phyloP scores from a whole-genome alignment of 2,329 filamentous ascomycete species.

The Exophiala alcalophila region DNA sequence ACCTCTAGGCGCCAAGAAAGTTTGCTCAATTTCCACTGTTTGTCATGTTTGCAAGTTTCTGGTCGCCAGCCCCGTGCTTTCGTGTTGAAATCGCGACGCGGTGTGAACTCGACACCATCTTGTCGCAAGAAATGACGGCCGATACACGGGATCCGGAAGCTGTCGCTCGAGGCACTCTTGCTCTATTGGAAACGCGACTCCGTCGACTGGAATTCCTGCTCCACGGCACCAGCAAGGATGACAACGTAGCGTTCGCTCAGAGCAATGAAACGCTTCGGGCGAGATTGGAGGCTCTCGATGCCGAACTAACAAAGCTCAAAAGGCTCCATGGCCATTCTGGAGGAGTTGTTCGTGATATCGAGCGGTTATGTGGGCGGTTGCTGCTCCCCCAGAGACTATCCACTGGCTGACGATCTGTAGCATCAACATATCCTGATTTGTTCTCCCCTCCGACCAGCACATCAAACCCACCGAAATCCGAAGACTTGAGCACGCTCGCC shows the following conservation, averaged over 20 bases:
- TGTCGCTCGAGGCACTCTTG: slow-evolving; percentile 24
- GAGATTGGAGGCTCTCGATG: slow-evolving; percentile 40
- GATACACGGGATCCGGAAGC: slow-evolving; percentile 17
- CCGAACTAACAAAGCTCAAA: slow-evolving; percentile 38
- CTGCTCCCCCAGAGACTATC: no score
- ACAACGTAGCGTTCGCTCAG: slow-evolving; percentile 37
- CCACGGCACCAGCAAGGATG: slow-evolving; percentile 42
- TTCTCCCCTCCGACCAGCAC: slow-evolving; percentile 15
- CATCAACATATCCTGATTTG: slow-evolving; percentile 18
- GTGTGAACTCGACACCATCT: no score
- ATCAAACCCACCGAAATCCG: slow-evolving; percentile 5
- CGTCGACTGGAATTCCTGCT: slow-evolving; percentile 46
- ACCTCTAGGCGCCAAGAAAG: no score
- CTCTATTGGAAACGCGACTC: slow-evolving; percentile 44
- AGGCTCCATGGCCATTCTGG: slow-evolving; percentile 33
- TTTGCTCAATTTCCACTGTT: no score
- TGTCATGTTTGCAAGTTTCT: no score
- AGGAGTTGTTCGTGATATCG: slow-evolving; percentile 40
- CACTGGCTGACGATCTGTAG: slow-evolving; percentile 7
- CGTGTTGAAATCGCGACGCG: no score
- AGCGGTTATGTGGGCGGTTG: slow-evolving; percentile 41
- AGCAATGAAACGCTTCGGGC: slow-evolving; percentile 41
- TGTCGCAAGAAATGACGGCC: slow-evolving; percentile 15
- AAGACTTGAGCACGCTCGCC: slow-evolving; percentile 34
- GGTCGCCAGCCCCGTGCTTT: no score